Evolutionary conservation across 352 stramenopile genomes (phyloP).

Genomic region (Albugo laibachii): DNA sequence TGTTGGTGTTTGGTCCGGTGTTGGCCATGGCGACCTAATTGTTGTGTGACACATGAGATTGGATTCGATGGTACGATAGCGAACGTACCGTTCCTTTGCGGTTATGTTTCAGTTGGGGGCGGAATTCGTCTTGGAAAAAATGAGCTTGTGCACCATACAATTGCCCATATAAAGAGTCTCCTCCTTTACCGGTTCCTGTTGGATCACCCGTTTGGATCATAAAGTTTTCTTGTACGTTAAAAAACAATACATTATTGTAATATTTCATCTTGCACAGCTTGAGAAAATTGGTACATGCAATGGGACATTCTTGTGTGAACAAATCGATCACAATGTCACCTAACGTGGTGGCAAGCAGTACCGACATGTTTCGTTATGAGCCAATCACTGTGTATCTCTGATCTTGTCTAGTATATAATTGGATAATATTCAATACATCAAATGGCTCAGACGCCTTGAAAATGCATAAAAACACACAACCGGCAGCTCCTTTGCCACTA

Average conservation of each 20-base stretch:
- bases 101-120: constrained; percentile 23
- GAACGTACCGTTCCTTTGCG: constrained; percentile 20
- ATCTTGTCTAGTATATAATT: background rate
- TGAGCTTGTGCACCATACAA: constrained; percentile 70
- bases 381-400: background rate
- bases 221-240: constrained; percentile 92
- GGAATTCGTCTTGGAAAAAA: constrained; percentile 66
- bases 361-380: constrained; percentile 52
- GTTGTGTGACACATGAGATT: background rate
- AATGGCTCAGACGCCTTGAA: background rate
- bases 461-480: background rate
- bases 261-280: constrained; percentile 92
- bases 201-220: constrained; percentile 82
- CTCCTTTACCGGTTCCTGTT: constrained; percentile 87
- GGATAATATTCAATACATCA: background rate
- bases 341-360: constrained; percentile 84
- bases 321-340: constrained; percentile 85
- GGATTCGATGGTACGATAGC: background rate
- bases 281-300: constrained; percentile 84
- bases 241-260: constrained; percentile 88
- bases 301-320: constrained; percentile 62
- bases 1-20: constrained; percentile 47
- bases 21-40: constrained; percentile 68
- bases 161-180: constrained; percentile 87
- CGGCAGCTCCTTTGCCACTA: background rate